phyloP scores from a whole-genome alignment of 2,329 filamentous ascomycete species.

The Metarhizium sp. region DNA sequence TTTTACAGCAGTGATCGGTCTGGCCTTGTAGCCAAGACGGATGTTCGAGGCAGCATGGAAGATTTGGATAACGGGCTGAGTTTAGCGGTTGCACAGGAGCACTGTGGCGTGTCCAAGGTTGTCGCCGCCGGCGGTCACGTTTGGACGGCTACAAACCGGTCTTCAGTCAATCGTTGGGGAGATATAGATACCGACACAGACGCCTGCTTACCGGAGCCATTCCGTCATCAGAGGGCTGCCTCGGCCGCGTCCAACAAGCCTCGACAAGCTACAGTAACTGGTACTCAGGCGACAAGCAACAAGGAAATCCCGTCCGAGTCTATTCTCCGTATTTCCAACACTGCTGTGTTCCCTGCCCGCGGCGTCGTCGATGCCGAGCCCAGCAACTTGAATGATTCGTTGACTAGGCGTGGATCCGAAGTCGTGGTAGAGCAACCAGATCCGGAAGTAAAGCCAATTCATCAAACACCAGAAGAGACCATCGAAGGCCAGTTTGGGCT shows the following conservation, averaged over 20 bases:
- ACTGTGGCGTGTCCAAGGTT: constrained; percentile 66
- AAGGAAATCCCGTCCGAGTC: constrained; percentile 69
- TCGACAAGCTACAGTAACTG: constrained; percentile 21
- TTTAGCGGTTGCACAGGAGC: constrained; percentile 84
- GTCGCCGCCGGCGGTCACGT: constrained; percentile 65
- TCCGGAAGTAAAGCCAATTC: constrained; percentile 46
- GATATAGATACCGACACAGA: constrained; percentile 73
- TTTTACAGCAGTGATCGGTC: constrained; percentile 95
- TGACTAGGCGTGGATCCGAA: constrained; percentile 30
- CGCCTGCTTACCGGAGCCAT: constrained; percentile 52
- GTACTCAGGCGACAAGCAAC: constrained; percentile 28
- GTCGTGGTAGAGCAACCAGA: constrained; percentile 18
- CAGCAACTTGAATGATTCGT: constrained; percentile 35
- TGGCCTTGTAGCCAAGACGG: constrained; percentile 91
- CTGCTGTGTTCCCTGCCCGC: constrained; percentile 61
- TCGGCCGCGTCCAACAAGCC: constrained; percentile 32
- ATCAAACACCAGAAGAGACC: constrained; percentile 63
- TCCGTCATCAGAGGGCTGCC: constrained; percentile 36
- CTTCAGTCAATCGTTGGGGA: constrained; percentile 85
- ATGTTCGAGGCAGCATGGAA: constrained; percentile 61
- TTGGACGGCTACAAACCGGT: constrained; percentile 84
- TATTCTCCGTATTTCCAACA: constrained; percentile 75
- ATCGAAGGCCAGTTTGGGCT: constrained; percentile 94
- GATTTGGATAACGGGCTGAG: constrained; percentile 79
- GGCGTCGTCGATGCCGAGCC: constrained; percentile 45